Base-by-base conservation (phyloP, 1,284 basidiomycete species). In the Trichosporon coremiiforme region DNA sequence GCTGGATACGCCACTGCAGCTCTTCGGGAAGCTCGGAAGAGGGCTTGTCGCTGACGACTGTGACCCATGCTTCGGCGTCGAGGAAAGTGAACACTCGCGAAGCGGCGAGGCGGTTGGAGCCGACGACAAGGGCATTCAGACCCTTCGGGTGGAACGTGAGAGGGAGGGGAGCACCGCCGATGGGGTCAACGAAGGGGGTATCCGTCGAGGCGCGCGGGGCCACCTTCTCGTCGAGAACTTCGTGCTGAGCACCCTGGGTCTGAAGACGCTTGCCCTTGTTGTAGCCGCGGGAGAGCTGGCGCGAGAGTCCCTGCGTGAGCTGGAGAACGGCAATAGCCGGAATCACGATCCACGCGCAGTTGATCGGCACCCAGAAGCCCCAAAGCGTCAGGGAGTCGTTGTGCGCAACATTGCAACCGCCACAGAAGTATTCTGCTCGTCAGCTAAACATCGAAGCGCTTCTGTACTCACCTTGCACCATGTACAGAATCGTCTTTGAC, bases 401-500 rank as follows among this genome's bases (percentile, higher is more conserved):
- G 80, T 95, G 94, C 4, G 91, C 91, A 15, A 90, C 85, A 31
- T 88, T 86, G 79, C 92, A 94, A 80, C 82, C 84, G 10, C 78
- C 81, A 68, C 82, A 83, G 71, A 76, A 84, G 69, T 82, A 82
- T 68, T 84, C 84, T 81, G 75, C 31, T 25, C 38, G 57, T 45
- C 20, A 33, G 55, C 33, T 47, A n/a, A n/a, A n/a, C n/a, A n/a
- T n/a, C n/a, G n/a, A n/a, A n/a, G n/a, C n/a, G n/a, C n/a, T n/a
- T n/a, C n/a, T n/a, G n/a, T n/a, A n/a, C n/a, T n/a, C 41, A 81
- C 94, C 92, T 78, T 92, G 89, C 7, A 86, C 79, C 86, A 88
- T 89, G 82, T 95, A 96, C n/a, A 95, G 86, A 4, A 89, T 80
- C 0, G 94, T 96, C 85, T 95, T 95, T 71, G 89, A 88, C 31